These are phyloP conservation scores for Lasiodiplodia sp. DNA, from an alignment of 2,329 filamentous ascomycete species.

Conservation along the genomic window DNA sequence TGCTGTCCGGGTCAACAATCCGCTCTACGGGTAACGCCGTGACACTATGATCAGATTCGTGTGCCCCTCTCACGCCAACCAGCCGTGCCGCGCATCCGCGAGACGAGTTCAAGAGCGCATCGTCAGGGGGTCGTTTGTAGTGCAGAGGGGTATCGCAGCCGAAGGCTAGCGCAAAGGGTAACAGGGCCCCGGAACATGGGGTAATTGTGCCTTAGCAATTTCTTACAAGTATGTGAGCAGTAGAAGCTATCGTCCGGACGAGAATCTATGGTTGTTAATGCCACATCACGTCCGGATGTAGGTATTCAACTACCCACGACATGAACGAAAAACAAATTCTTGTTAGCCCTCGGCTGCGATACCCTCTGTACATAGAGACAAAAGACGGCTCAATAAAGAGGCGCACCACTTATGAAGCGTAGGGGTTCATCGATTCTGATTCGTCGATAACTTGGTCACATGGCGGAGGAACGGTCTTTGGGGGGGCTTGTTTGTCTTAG, in stretches of 20 bases:
- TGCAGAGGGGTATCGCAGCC: too few species aligned
- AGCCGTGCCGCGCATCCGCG: background rate
- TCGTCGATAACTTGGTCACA: background rate
- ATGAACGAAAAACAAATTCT: too few species aligned
- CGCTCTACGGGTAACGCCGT: background rate
- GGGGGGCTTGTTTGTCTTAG: background rate
- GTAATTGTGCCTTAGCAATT: too few species aligned
- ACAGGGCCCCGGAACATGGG: too few species aligned
- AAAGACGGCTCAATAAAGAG: background rate
- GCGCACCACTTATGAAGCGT: background rate
- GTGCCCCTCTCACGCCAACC: background rate
- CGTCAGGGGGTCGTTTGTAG: background rate
- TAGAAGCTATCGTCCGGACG: too few species aligned
- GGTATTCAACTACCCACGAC: too few species aligned
- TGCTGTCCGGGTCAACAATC: background rate
- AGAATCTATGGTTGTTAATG: too few species aligned
- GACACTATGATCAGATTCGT: background rate
- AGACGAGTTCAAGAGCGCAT: background rate
- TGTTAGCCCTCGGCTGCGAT: too few species aligned
- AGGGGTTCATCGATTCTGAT: background rate
- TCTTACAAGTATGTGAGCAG: too few species aligned
- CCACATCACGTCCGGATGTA: too few species aligned
- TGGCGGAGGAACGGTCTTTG: background rate
- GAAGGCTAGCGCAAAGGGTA: too few species aligned
- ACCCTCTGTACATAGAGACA: background rate